phyloP scores from a whole-genome alignment of 495 filamentous ascomycete species.

The Neurospora sp. region DNA sequence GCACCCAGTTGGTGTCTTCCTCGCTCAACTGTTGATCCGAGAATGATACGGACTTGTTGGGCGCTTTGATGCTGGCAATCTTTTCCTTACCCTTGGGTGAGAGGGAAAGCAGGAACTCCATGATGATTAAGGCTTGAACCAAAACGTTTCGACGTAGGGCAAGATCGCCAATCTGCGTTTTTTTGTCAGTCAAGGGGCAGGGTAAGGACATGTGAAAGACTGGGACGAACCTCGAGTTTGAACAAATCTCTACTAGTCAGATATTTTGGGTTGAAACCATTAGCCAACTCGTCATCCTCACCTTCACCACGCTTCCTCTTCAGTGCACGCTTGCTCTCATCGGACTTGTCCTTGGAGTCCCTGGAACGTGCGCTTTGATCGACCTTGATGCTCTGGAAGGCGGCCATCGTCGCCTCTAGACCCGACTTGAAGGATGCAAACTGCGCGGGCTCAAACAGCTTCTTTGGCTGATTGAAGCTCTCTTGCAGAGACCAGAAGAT shows the following conservation, averaged over 20 bases:
- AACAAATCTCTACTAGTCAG: conserved; percentile 91
- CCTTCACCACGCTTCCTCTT: conserved; percentile 63
- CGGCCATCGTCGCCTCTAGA: conserved; percentile 64
- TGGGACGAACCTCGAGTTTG: conserved; percentile 65
- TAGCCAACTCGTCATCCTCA: conserved; percentile 49
- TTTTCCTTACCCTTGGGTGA: conserved; percentile 74
- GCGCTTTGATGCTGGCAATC: conserved; percentile 49
- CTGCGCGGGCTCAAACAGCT: conserved; percentile 58
- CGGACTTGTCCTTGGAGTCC: conserved; percentile 37
- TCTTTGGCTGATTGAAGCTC: conserved; percentile 81
- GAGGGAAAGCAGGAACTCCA: conserved; percentile 86
- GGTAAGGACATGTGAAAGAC: neutral
- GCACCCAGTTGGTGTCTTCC: conserved; percentile 79
- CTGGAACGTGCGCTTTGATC: conserved; percentile 37
- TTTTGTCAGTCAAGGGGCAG: conserved; percentile 8
- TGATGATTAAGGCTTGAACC: conserved; percentile 84
- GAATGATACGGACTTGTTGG: conserved; percentile 83
- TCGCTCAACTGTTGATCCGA: conserved; percentile 59
- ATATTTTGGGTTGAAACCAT: conserved; percentile 92
- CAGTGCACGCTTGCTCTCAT: conserved; percentile 49
- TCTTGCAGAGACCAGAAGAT: conserved; percentile 91
- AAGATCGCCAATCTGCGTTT: conserved; percentile 68
- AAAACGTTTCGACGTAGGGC: conserved; percentile 89
- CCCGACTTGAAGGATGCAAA: conserved; percentile 69
- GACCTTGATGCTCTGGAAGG: conserved; percentile 71